Base-by-base conservation (phyloP, 2,329 filamentous ascomycete genomes). In the Colletotrichum plurivorum region DNA sequence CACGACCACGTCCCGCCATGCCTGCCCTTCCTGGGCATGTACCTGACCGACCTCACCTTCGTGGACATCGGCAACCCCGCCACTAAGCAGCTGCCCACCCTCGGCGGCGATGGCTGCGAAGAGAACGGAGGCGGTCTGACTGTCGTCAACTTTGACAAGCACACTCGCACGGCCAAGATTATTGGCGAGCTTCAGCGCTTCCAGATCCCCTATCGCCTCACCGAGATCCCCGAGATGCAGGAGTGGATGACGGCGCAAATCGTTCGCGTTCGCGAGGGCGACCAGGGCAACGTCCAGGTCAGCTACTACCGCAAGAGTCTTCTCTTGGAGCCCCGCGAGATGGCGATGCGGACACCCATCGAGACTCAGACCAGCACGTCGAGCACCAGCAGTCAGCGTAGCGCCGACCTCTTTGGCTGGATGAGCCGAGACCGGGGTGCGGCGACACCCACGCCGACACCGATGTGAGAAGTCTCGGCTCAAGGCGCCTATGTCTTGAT, bases 71-170 rank as follows among this genome's bases (percentile, higher is more conserved):
- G 96, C 71, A 98, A 98, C 79, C 93, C 93, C 41, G 89, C 94
- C 5, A 95, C 92, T 2, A 94, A 95, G 75, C 92, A 92, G 75
- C 88, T 97, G 20, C 89, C 89, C 0, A 80, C 79, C 5, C 78
- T 84, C 4, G 81, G 80, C 25, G 66, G 82, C 72, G 75, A 79
- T n/a, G 80, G 82, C 43, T 83, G 85, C 7, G 84, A 85, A 15
- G 89, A 93, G n/a, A 87, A 90, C 36, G 87, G 89, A 41, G 81
- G 82, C n/a, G 88, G 90, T 27, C 87, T 94, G 75, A 90, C 90
- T 0, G 93, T 98, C 39, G 94, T 99, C 85, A 99, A 99, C 82
- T 98, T 98, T 75, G 95, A 98, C 85, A 98, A 98, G 83, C 94
- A 98, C 78, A 93, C 91, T 75, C 94, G 94, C 74, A 98, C 95